Evolutionary conservation across 805 yeast species (phyloP), one percentile per base, ranked within the genome.

Genomic region (Nakazawaea siamensis): DNA sequence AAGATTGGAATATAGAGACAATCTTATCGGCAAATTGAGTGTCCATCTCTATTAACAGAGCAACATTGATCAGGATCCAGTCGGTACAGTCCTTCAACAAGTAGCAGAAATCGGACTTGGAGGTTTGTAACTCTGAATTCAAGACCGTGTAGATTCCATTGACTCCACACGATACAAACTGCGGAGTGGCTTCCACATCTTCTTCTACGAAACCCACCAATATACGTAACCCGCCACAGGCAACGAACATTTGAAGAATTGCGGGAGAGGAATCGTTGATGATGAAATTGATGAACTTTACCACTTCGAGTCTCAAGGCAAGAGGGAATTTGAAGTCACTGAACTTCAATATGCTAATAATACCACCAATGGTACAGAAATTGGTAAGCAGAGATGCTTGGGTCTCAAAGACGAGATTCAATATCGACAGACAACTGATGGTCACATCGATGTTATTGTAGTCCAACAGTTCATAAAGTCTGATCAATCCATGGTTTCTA

Each of bases 61-160:
- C 57, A 56, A 29, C 63, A 54, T 10, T 64, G 41, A 13, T 57
- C 67, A 26, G 63, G 35, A 60, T 57, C 69, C 69, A 33, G 23
- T 35, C 36, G 16, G 35, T 27, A 23, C 30, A 31, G 2, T 68
- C 70, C 42, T 62, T 57, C 20, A 66, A 48, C 5, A 63, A 60
- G 8, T 69, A 55, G 41, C 71, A 66, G 37, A 64, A 46, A 36
- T 65, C 70, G 2, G 68, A 58, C 38, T 58, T 60, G 18, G 64
- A 60, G 21, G 62, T 45, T 4, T 62, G 50, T 11, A 41, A 18
- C 31, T 63, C 65, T 21, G 51, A 55, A 11, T 58, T 45, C 31
- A 65, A 44, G 7, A 65, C 53, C 17, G 51, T 52, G 42, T 60
- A 55, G 25, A 63, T 55, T 28, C 64, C 58, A 30, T 64, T 60